Conservation (phyloP, 2,329 filamentous ascomycete species). For the Fusarium ambrosium region DNA sequence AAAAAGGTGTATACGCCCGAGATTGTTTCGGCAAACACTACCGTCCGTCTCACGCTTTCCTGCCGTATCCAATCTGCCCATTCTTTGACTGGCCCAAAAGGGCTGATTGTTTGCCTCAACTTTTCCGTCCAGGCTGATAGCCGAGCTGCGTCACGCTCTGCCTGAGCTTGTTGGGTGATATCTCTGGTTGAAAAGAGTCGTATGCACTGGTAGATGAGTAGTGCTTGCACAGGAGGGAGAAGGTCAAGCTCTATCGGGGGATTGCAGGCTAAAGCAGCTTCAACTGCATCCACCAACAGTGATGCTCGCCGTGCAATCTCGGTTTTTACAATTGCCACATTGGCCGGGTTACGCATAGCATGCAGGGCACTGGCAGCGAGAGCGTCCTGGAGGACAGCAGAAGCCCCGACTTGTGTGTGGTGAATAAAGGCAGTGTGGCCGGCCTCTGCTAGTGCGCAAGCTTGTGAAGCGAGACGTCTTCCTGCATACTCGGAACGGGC, state of each 20-base stretch:
- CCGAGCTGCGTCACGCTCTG: slow-evolving; percentile 6
- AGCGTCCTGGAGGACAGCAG: slow-evolving; percentile 8
- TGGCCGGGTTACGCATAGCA: slow-evolving; percentile 2
- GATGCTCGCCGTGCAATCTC: slow-evolving; percentile 9
- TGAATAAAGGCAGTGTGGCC: slow-evolving; percentile 21
- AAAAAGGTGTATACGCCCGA: slow-evolving; percentile 11
- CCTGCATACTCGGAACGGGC: slow-evolving; percentile 17
- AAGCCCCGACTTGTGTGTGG: slow-evolving; percentile 11
- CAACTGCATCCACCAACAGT: slow-evolving; percentile 10
- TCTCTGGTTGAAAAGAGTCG: slow-evolving; percentile 21
- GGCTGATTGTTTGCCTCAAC: background rate
- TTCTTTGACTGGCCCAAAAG: background rate
- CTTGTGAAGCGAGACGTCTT: slow-evolving; percentile 8
- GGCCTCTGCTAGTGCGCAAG: slow-evolving; percentile 3
- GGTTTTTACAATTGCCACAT: background rate
- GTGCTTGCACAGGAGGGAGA: slow-evolving; percentile 22
- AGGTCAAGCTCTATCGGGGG: slow-evolving; percentile 5
- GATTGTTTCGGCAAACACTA: slow-evolving; percentile 9
- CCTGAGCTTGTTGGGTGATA: slow-evolving; percentile 39
- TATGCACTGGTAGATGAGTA: slow-evolving; percentile 28
- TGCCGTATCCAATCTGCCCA: slow-evolving; percentile 15
- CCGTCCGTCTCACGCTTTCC: slow-evolving; percentile 17
- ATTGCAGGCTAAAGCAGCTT: background rate
- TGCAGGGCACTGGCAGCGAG: slow-evolving; percentile 12
- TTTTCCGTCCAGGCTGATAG: slow-evolving; percentile 2